Evolutionary conservation across 2,329 filamentous ascomycete genomes (phyloP), one percentile per base, ranked within the genome.

Genomic region (Pyrenophora graminea): DNA sequence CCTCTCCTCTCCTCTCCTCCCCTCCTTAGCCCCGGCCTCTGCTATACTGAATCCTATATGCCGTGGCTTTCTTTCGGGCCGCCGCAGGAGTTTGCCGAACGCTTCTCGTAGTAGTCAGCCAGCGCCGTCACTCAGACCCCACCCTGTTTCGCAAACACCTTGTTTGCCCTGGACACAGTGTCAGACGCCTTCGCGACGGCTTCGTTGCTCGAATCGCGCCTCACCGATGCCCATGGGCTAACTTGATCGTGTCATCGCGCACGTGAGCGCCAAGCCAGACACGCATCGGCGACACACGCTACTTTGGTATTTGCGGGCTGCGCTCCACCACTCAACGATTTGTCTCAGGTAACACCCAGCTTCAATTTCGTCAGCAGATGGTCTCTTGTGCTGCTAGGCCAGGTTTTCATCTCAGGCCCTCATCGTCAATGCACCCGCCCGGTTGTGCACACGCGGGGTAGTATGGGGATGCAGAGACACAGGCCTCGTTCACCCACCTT

Each of bases 221-320:
- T 52, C 50, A 54, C 58, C 56, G 54, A 48, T 55, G 53, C 36
- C 54, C 52, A 56, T 44, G 38, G 46, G 48, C 61, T 53, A 55
- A 45, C 55, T 44, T 49, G 42, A 45, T 58, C 45, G 39, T 45
- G 47, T 15, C 4, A 17, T 21, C 13, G 42, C 45, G 62, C 55
- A 64, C 63, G 66, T 67, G 67, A 66, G 59, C 49, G 66, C 60
- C 58, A 60, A 57, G 63, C 58, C 53, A 62, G 55, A 66, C 63
- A 60, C 58, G 65, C 66, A 66, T 69, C 67, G 67, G 67, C 52
- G 61, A 62, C 56, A 61, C 55, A 53, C 55, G 58, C 64, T 48
- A 54, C 60, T 68, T 65, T 52, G 62, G 66, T 59, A 51, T 13
- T 25, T 48, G 56, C 45, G 51, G 58, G 55, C 34, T 36, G 12